These are phyloP conservation scores for Cryomyces antarcticus DNA, from an alignment of 495 filamentous ascomycete genomes.

Conservation along the genomic window DNA sequence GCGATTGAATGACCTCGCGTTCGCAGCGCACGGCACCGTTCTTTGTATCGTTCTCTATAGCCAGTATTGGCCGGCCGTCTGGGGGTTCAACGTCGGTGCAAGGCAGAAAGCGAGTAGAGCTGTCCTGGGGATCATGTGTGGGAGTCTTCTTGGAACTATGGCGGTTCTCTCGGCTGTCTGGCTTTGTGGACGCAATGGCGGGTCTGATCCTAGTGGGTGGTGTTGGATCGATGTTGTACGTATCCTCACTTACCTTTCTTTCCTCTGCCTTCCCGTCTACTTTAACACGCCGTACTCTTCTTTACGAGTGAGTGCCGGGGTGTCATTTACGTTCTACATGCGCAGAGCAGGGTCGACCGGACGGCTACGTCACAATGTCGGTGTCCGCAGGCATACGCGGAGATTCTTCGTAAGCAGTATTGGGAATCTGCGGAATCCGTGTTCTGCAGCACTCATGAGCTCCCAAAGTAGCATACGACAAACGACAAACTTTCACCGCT, in stretches of 20 bases:
- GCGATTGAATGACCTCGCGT: slow-evolving; percentile 73
- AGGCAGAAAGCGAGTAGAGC: slow-evolving; percentile 38
- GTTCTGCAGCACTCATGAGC: too few species aligned
- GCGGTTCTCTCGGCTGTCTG: slow-evolving; percentile 33
- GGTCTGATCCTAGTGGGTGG: slow-evolving; percentile 34
- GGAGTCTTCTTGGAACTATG: slow-evolving; percentile 37
- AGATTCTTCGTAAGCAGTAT: too few species aligned
- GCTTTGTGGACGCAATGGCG: slow-evolving; percentile 28
- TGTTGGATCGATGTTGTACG: slow-evolving; percentile 67
- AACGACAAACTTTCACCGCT: not conserved
- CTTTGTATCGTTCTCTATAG: slow-evolving; percentile 44
- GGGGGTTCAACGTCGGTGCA: slow-evolving; percentile 48
- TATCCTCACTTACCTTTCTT: slow-evolving; percentile 6
- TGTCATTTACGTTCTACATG: too few species aligned
- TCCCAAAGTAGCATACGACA: too few species aligned
- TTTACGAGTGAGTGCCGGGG: too few species aligned
- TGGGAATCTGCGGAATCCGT: too few species aligned
- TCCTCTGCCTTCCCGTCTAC: not conserved
- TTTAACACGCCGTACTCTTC: too few species aligned
- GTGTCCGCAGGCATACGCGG: too few species aligned
- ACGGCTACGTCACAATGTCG: too few species aligned
- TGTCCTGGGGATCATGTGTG: slow-evolving; percentile 45
- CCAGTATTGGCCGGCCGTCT: slow-evolving; percentile 51
- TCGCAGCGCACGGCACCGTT: slow-evolving; percentile 58
- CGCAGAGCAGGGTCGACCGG: too few species aligned